Base-by-base conservation (phyloP, 2,329 filamentous ascomycete genomes). In the Didymella glomerata region DNA sequence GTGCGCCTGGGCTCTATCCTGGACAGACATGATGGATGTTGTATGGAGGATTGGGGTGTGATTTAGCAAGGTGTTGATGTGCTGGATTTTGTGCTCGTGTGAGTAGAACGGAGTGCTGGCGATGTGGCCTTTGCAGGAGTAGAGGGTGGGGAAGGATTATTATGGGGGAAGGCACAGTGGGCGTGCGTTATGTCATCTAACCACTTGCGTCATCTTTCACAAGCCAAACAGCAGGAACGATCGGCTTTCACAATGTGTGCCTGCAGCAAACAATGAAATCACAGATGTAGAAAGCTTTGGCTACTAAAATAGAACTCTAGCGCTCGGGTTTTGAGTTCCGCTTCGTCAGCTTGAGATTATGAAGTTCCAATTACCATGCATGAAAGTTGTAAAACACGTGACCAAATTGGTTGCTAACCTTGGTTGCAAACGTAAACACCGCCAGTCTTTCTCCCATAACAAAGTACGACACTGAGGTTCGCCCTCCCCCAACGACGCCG, bases 1-100 rank as follows among this genome's bases (percentile, higher is more conserved):
- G 75, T 92, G 89, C 73, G 90, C 84, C 79, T 92, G 89, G 68
- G 89, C 86, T 79, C 88, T 88, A 73, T 92, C 90, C 80, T 92
- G 90, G 70, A 88, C 84, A 79, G 88, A 89, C 89, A 92, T 92
- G 70, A 73, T 86, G 70, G 66, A 64, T 49, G 46, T 52, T 46
- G 57, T 49, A 38, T 48, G 36, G 51, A 27, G 52, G 45, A 30
- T 40, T 48, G 30, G 52, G 54, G 57, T 36, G 54, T 24, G 11
- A 24, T 50, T 34, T 34, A 22, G 16, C 47, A 28, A 50, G 32
- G 46, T 47, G 24, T 36, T 52, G 57, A 49, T 46, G 57, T 34
- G 42, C 55, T 49, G 34, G 48, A 52, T 54, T 61, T 45, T 41
- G 60, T 61, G 48, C 62, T 56, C 48, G 51, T 59, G 61, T 59